phyloP scores from a whole-genome alignment of 495 filamentous ascomycete genomes.

The Tuber brumale region DNA sequence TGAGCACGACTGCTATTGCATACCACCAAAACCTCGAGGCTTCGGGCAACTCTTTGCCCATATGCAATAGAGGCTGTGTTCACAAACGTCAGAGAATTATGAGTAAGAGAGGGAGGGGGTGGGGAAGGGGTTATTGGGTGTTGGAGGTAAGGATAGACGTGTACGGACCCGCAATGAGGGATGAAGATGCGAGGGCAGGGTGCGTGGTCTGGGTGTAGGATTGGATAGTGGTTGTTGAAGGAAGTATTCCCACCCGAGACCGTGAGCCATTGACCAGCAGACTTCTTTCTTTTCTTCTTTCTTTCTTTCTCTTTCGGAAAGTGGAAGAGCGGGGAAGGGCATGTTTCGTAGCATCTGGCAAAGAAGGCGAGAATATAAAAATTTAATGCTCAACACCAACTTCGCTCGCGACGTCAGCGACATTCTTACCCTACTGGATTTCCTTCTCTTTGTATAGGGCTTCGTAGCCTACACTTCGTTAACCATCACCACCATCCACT shows the following conservation, averaged over 20 bases:
- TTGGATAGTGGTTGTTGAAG: constrained; percentile 43
- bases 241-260: constrained; percentile 44
- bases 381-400: constrained; percentile 42
- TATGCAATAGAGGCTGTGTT: too few relatives aligned
- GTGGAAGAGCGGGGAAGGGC: not conserved
- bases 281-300: not conserved
- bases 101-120: constrained; percentile 44
- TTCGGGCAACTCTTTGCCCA: too few relatives aligned
- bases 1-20: too few relatives aligned
- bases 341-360: constrained; percentile 42
- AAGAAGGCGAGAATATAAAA: constrained; percentile 44
- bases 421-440: constrained; percentile 48
- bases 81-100: too few relatives aligned
- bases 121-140: not conserved
- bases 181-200: constrained; percentile 49
- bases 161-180: constrained; percentile 55
- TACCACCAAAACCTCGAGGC: too few relatives aligned
- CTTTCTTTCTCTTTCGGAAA: not conserved
- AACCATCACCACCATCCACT: constrained; percentile 5
- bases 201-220: constrained; percentile 41
- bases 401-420: constrained; percentile 48
- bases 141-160: constrained; percentile 51
- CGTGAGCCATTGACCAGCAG: not conserved
- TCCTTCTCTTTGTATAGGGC: constrained; percentile 48
- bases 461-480: constrained; percentile 40